Evolutionary conservation across 139 green algal genomes (phyloP).

Genomic region (Micromonas pusilla): DNA sequence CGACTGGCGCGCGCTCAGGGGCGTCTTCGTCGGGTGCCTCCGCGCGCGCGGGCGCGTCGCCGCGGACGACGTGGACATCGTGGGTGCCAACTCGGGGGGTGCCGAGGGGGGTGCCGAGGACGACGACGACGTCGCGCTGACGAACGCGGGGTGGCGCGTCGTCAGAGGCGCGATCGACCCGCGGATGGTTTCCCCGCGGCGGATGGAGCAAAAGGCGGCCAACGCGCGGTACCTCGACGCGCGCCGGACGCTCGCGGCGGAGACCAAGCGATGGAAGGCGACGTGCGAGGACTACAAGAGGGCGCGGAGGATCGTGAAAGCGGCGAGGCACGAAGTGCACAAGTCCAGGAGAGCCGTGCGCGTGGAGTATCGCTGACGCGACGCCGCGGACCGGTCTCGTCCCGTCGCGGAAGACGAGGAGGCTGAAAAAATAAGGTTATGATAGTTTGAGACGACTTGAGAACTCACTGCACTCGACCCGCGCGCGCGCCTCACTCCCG

Average conservation of each 20-base stretch:
- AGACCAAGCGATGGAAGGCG: neutral
- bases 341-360: neutral
- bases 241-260: neutral
- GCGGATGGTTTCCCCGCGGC: neutral
- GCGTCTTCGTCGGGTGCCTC: neutral
- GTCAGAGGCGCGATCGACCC: neutral
- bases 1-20: neutral
- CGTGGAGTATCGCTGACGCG: neutral
- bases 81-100: neutral
- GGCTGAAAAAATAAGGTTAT: too few relatives aligned
- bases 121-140: neutral
- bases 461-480: too few relatives aligned
- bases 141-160: neutral
- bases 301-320: neutral
- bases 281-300: neutral
- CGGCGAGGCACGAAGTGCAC: slow-evolving; percentile 1
- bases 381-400: neutral
- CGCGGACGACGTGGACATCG: neutral
- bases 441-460: too few relatives aligned
- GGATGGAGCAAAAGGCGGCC: neutral
- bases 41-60: neutral
- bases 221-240: neutral
- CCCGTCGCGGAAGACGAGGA: neutral
- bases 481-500: too few relatives aligned
- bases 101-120: neutral